Conservation (phyloP, 306 rosid genomes). For the Carpinus fangiana region DNA sequence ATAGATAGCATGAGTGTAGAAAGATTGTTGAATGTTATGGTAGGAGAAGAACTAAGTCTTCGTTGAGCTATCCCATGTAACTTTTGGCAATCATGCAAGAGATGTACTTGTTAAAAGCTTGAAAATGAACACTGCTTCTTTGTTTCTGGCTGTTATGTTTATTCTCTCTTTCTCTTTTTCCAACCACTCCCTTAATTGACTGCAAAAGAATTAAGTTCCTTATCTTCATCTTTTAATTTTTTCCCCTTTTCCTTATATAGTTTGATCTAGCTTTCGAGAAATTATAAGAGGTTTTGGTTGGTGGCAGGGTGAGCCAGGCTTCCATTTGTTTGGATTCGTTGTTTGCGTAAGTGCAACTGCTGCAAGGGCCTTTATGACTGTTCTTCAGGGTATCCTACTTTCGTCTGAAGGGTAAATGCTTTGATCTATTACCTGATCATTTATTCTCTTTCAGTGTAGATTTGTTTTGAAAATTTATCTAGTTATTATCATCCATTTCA, state of each 20-base stretch:
- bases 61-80: not conserved
- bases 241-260: not conserved
- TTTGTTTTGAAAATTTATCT: not conserved
- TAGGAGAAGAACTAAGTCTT: not conserved
- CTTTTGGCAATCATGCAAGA: not conserved
- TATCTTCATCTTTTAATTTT: conserved; percentile 17
- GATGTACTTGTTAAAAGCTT: not conserved
- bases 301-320: conserved; percentile 93
- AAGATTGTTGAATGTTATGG: not conserved
- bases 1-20: not conserved
- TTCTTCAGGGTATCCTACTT: conserved; percentile 90
- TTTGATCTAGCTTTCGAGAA: conserved; percentile 26
- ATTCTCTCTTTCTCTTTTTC: not conserved
- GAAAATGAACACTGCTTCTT: not conserved
- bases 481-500: not conserved
- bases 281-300: conserved; percentile 36
- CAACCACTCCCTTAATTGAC: conserved; percentile 5
- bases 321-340: conserved; percentile 88
- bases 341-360: conserved; percentile 97
- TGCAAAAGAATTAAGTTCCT: conserved; percentile 12
- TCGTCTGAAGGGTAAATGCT: conserved; percentile 91
- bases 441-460: conserved; percentile 11
- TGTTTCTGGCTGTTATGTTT: too few relatives aligned
- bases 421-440: conserved; percentile 14
- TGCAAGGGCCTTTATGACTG: conserved; percentile 99